Evolutionary conservation across 2,329 filamentous ascomycete genomes (phyloP), one percentile per base, ranked within the genome.

Genomic region (Pseudogymnoascus sp.): DNA sequence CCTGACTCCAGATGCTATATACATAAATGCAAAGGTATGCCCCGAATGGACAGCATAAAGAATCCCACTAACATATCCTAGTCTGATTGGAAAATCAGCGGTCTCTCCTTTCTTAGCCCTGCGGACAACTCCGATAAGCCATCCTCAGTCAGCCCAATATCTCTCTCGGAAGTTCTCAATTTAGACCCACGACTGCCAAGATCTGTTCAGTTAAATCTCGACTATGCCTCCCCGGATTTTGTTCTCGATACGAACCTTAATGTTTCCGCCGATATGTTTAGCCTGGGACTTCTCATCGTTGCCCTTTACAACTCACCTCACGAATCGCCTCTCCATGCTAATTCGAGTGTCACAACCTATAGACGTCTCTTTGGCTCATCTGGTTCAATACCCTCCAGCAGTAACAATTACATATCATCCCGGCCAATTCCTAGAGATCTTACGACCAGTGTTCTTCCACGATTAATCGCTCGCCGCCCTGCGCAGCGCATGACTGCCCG

Each of bases 41-140:
- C 28, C 60, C 61, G 30, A 41, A 37, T 22, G 9, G 18, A 61
- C n/a, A 61, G 14, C 20, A 38, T 36, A 16, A 16, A 28, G 33
- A 60, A 37, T n/a, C n/a, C n/a, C n/a, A n/a, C 70, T 71, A 60
- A 71, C 64, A 74, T 65, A 74, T 71, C 64, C 69, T 69, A 90
- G 87, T 96, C 90, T 57, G 94, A 99, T 74, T 99, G 94, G 94
- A 99, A 99, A 74, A 90, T 99, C 64, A 93, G 92, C 68, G 94
- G 93, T n/a, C 81, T 99, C 38, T 85, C 89, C 0, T 99, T 97
- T 73, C 90, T 89, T 71, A 89, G 89, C 50, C 89, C 92, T 12
- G 85, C 90, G 57, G 89, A 92, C 67, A 83, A 84, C 68, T 89
- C 89, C 18, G 86, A 85, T 28, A 86, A 88, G 66, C 80, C 87